Evolutionary conservation across 192 early-diverging fungal genomes (phyloP), one percentile per base, ranked within the genome.

Genomic region (Backusella sp.): DNA sequence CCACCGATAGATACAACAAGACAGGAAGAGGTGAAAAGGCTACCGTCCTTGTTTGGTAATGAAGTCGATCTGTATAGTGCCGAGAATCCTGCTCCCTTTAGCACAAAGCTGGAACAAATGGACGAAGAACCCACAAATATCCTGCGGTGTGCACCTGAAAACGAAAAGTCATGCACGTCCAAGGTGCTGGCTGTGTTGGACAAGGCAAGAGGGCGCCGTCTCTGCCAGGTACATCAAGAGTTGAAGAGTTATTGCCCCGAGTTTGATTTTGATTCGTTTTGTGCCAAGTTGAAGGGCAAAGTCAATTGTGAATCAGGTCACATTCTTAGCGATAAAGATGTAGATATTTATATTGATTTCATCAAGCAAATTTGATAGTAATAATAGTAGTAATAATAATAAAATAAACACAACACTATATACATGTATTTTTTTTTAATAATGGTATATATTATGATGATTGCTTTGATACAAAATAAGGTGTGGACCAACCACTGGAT

Each of bases 341-440:
- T 71, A 28, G 44, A 71, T 28, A 26, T 71, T 71, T 49, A 49
- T 49, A 71, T 71, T 46, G 42, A 71, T 26, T 71, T 26, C 11
- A 71, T 71, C 26, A 19, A 70, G 28, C 34, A 39, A 44, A 70
- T 21, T 32, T 32, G 2, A 32, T 32, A 32, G 2, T 32, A 32
- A 3, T 3, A 32, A 6, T 53, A 53, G 17, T 52, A 52, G 21
- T 15, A 52, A 52, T 52, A 52, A 53, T 7, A 53, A 53, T 6
- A 52, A 52, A 14, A 19, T 32, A 53, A 53, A 19, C 0, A 53
- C n/a, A 21, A 23, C 3, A n/a, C n/a, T 19, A 49, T 49, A 19
- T 49, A 49, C 5, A n/a, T 19, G 5, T 41, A 11, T 41, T 53
- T 53, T 53, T 21, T 53, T 53, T 53, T 21, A 53, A 53, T 53